Base-by-base conservation (phyloP, 176 grass and related monocot species). In the Hyparrhenia diplandra region DNA sequence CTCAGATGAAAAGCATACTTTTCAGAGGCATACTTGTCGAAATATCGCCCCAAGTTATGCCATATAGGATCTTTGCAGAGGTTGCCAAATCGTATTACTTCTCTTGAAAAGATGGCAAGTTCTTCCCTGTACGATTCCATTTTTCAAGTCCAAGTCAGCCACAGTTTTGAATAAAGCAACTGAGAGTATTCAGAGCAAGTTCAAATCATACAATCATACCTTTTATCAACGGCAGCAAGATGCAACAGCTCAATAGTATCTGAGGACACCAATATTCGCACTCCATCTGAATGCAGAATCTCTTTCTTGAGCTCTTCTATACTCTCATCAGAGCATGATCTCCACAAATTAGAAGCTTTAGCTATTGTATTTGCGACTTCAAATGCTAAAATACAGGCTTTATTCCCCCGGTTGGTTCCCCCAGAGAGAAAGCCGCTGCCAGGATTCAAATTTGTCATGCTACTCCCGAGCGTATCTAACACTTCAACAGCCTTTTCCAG, bases 291-390 rank as follows among this genome's bases (percentile, higher is more conserved):
- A 62, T 86, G 86, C 84, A 98, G 87, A 80, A 93, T 69, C 37
- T 95, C 95, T 85, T 79, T 84, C 46, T 98, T 95, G 39, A 98
- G 80, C 39, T 83, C 83, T 77, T 68, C 84, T 82, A 98, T 91
- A 66, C 84, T 98, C 37, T 91, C 79, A 11, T 98, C 92, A 3
- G 95, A 95, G 80, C 89, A 92, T 24, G 92, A 93, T 14, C 85
- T 89, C 90, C 88, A 95, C 37, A 98, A 81, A 43, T 21, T 84
- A 54, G 92, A 85, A 34, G 86, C 86, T 84, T 98, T 98, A 72
- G 88, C 88, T 84, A 98, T 95, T 13, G 95, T 98, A 71, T 95
- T 98, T 13, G 95, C 95, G 3, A 98, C 92, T 90, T 98, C 95
- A 69, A 98, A 98, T 84, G 95, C 86, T 68, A 98, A 79, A 78